These are phyloP conservation scores for Piper longum DNA, from an alignment of 164 flowering plant species.

Conservation along the genomic window DNA sequence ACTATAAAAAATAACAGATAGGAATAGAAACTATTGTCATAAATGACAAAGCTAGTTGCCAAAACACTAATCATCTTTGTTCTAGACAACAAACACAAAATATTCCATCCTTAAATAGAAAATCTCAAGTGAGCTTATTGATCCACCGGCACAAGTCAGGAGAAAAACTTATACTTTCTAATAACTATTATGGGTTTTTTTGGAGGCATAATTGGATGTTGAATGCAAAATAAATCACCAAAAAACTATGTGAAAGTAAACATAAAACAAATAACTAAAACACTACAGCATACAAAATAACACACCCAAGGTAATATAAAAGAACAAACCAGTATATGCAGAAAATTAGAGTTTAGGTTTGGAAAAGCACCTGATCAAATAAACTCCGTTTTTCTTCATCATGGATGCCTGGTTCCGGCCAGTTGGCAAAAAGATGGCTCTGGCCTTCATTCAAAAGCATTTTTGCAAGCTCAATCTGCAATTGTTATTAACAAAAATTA, in stretches of 20 bases:
- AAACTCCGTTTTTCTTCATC: conserved; percentile 53
- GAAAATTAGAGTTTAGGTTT: neutral
- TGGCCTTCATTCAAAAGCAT: conserved; percentile 63
- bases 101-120: too few species aligned
- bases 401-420: conserved; percentile 71
- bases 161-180: too few species aligned
- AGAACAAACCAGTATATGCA: neutral
- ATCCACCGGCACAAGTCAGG: too few species aligned
- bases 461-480: conserved; percentile 58
- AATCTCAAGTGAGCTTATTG: too few species aligned
- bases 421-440: conserved; percentile 62
- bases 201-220: too few species aligned
- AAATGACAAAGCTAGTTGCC: too few species aligned
- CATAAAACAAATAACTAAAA: too few species aligned
- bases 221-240: too few species aligned
- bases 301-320: neutral
- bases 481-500: neutral
- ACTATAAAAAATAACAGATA: neutral
- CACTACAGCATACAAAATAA: too few species aligned
- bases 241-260: too few species aligned
- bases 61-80: neutral
- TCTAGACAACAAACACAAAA: too few species aligned
- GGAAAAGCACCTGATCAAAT: conserved; percentile 54
- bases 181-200: too few species aligned
- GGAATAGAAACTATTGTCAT: neutral